Evolutionary conservation across 2,329 filamentous ascomycete genomes (phyloP), one percentile per base, ranked within the genome.

Genomic region (Sporothrix phasma): DNA sequence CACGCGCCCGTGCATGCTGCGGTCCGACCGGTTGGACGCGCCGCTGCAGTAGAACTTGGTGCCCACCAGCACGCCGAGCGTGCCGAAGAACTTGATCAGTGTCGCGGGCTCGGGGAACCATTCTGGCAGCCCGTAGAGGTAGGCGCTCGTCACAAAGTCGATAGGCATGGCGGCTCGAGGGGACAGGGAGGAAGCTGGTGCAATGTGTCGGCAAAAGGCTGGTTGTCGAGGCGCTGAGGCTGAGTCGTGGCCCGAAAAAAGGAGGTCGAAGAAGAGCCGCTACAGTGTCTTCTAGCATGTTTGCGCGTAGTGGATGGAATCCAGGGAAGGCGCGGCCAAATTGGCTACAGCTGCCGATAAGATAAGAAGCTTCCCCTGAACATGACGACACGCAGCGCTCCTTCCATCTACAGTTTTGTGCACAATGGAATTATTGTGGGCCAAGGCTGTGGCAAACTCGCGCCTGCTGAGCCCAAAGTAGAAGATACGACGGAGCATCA

Each of bases 1-100:
- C 58, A 99, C 91, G 73, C 95, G 95, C 56, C 91, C 92, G 75
- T 97, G 92, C 86, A 99, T 92, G 63, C 88, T 82, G 65, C 90
- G 84, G 73, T 96, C 92, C 29, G 89, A 83, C 47, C 76, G 77
- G 75, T 94, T 97, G 69, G 76, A 78, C 13, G 87, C 83, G 69
- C 94, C 95, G 68, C 85, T 84, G 71, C 88, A 89, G 78, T 88
- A 96, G 71, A 80, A 80, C 79, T 97, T 97, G 56, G 82, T 70
- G 34, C 81, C 66, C 56, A 73, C 72, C 31, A 84, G 69, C 46
- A 75, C 68, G 5, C 73, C 72, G n/a, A 77, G 49, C 47, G 76
- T 67, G 22, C 74, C 71, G 46, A 72, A 69, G 19, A 73, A 69
- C 69, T 79, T 77, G 70, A 77, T 68, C 53, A 84, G 70, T 26